Evolutionary conservation across 139 green algal species (phyloP).

Genomic region (Auxenochlorella protothecoides): DNA sequence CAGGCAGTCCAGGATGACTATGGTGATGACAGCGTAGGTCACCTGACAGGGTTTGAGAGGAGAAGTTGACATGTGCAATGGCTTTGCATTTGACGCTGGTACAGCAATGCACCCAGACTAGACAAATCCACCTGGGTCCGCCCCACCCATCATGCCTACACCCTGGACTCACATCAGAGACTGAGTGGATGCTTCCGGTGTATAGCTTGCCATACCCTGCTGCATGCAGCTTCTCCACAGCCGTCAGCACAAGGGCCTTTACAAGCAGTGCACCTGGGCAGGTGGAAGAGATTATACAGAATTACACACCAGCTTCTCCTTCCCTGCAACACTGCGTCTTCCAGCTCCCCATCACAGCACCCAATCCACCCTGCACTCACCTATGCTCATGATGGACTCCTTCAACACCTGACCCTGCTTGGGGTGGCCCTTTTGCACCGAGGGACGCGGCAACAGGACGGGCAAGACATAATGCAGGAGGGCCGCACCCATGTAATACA

Average conservation of each 20-base stretch:
- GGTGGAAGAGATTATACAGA: too few species aligned
- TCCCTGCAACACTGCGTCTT: too few species aligned
- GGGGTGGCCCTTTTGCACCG: constrained; percentile 21
- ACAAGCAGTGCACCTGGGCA: constrained; percentile 55
- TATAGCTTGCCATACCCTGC: constrained; percentile 44
- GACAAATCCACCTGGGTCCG: too few species aligned
- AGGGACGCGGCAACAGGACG: constrained; percentile 32
- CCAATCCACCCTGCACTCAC: constrained; percentile 10
- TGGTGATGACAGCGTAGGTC: constrained; percentile 38
- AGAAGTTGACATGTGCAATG: too few species aligned
- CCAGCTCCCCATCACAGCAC: too few species aligned
- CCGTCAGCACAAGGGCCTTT: constrained; percentile 60
- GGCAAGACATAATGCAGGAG: constrained; percentile 63
- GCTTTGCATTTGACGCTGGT: too few species aligned
- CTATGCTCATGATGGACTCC: constrained; percentile 51
- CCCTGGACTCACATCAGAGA: neutral
- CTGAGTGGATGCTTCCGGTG: constrained; percentile 1
- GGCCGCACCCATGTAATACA: constrained; percentile 54
- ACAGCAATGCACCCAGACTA: too few species aligned
- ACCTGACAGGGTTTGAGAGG: constrained; percentile 11
- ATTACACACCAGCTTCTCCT: too few species aligned
- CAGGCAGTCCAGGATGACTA: constrained; percentile 58
- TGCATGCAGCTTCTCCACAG: constrained; percentile 56
- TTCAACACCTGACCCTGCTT: constrained; percentile 31
- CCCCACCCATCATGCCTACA: neutral